Evolutionary conservation across 192 early-diverging fungal genomes (phyloP), one percentile per base, ranked within the genome.

Genomic region (Linnemannia elongata): DNA sequence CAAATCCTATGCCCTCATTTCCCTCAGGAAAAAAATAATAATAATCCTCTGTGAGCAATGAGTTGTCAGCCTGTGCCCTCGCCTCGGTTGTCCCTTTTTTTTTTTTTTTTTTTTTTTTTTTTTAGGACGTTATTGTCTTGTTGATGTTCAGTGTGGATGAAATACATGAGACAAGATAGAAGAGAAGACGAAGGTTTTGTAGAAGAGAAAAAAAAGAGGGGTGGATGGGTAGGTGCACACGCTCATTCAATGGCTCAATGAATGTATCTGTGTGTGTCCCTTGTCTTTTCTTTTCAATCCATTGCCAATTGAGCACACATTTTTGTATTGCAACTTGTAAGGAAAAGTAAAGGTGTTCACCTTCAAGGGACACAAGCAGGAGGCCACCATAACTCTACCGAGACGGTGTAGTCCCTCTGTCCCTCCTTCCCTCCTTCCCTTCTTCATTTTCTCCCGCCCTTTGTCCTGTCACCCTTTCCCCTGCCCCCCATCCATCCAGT

Each of bases 401-500:
- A 44, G 44, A 44, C 49, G 49, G 49, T 72, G 35, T 72, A 42
- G 35, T 72, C 70, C 22, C 33, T 72, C 20, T 9, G 18, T 36
- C 39, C 35, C 70, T 33, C 27, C 1, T 17, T 36, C 39, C 35
- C 70, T 33, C 27, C 1, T 17, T 20, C 39, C 70, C 35, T 72
- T 72, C 35, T 72, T 72, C 47, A 0, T 52, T 45, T 47, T 30
- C 8, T 45, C 45, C 72, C 41, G 38, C 41, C 33, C 13, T 10
- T 49, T 42, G 45, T 24, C 45, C n/a, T 39, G 39, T 39, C 38
- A 33, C 44, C 72, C n/a, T n/a, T n/a, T n/a, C n/a, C n/a, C n/a
- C n/a, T n/a, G n/a, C n/a, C n/a, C 72, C 45, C 45, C 71, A n/a
- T n/a, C 73, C 8, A 27, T n/a, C 49, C 49, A 54, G 73, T 35